These are phyloP conservation scores for Eucalyptus cladocalyx DNA, from an alignment of 345 rosid genomes.

Conservation along the genomic window DNA sequence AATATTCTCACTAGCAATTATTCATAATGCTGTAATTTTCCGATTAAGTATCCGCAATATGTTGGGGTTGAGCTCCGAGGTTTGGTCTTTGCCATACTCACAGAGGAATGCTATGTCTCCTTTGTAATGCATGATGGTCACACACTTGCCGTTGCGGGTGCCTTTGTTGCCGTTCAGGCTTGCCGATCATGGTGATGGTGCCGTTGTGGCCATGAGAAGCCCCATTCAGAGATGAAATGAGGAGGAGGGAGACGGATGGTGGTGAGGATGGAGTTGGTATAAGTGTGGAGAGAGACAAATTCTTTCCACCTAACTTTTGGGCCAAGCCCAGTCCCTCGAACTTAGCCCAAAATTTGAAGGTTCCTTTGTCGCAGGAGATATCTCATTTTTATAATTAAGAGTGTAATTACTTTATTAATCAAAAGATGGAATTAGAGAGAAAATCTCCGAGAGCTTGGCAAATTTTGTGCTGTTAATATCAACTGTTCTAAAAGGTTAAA, in stretches of 20 bases:
- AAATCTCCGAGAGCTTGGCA: accelerated
- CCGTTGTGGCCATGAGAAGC: not conserved
- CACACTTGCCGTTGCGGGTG: not conserved
- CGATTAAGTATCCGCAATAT: too few species aligned
- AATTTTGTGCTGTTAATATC: accelerated
- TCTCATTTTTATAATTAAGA: not conserved
- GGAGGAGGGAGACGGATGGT: not conserved
- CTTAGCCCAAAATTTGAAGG: not conserved
- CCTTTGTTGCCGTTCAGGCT: not conserved
- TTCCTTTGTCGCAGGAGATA: not conserved
- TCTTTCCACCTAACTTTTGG: not conserved
- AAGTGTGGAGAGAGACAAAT: not conserved
- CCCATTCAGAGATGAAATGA: not conserved
- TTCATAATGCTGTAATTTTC: not conserved
- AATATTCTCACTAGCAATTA: not conserved
- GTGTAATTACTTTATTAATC: not conserved
- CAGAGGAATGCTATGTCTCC: not conserved
- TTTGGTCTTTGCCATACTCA: not conserved
- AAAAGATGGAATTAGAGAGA: not conserved
- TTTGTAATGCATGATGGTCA: not conserved
- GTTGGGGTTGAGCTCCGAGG: not conserved
- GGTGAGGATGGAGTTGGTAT: not conserved
- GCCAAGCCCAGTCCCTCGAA: not conserved
- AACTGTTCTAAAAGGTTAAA: not conserved
- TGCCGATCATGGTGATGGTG: not conserved